These are phyloP conservation scores for Volvox reticuliferus DNA, from an alignment of 139 green algal genomes.

Conservation along the genomic window DNA sequence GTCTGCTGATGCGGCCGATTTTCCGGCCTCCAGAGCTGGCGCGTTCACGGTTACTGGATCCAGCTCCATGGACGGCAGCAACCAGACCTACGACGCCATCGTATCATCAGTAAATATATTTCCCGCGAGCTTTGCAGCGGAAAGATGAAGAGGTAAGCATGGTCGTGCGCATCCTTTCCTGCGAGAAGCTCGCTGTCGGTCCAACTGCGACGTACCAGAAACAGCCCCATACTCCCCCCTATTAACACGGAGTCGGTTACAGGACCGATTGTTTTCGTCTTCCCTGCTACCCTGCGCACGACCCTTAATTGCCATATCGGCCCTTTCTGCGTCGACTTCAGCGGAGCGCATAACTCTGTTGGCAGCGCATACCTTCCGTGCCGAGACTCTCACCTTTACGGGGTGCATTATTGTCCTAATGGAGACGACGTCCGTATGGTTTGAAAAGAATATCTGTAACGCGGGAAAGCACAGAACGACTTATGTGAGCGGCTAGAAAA, in stretches of 20 bases:
- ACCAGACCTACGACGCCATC: constrained; percentile 1
- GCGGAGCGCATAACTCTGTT: neutral
- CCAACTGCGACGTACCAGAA: neutral
- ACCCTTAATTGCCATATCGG: neutral
- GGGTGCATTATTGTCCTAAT: neutral
- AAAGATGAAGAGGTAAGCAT: too few species aligned
- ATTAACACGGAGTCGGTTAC: neutral
- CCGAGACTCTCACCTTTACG: neutral
- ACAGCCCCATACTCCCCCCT: neutral
- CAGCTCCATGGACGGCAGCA: neutral
- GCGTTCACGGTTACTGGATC: neutral
- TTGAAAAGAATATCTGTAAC: neutral
- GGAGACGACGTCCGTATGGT: neutral
- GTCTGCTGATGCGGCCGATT: neutral
- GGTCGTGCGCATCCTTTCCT: too few species aligned
- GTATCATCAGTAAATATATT: too few species aligned
- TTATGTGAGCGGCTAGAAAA: too few species aligned
- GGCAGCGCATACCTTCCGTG: neutral
- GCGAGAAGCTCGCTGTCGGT: too few species aligned
- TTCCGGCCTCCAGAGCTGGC: neutral
- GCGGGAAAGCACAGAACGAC: neutral
- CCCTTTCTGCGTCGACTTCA: neutral
- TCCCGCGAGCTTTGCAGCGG: too few species aligned
- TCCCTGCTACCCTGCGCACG: neutral
- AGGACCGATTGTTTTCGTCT: neutral